These are phyloP conservation scores for Hericium erinaceus DNA, from an alignment of 768 basidiomycete species.

Conservation along the genomic window DNA sequence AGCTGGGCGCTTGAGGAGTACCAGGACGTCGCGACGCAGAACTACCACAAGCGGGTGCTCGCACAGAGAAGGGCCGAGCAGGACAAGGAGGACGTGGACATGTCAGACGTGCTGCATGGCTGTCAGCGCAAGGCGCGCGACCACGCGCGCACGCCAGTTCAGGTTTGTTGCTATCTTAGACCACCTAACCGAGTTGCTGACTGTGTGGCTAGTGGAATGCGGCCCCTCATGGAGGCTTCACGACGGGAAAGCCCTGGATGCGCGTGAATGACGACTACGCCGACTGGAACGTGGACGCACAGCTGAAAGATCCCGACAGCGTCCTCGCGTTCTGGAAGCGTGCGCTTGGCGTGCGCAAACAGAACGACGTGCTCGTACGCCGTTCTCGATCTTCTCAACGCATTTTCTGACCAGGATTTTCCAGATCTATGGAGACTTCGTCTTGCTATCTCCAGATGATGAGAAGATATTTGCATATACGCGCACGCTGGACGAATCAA, in stretches of 20 bases:
- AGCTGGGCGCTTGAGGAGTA: slow-evolving; percentile 66
- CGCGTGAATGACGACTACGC: slow-evolving; percentile 58
- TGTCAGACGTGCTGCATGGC: slow-evolving; percentile 49
- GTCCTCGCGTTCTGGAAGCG: slow-evolving; percentile 54
- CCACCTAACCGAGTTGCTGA: neutral
- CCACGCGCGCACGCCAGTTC: slow-evolving; percentile 63
- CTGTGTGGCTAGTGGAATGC: slow-evolving; percentile 46
- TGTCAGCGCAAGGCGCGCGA: slow-evolving; percentile 61
- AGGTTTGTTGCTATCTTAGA: slow-evolving; percentile 28
- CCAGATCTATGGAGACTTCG: slow-evolving; percentile 56
- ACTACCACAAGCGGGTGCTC: slow-evolving; percentile 45
- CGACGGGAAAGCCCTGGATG: slow-evolving; percentile 64
- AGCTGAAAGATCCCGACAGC: slow-evolving; percentile 39
- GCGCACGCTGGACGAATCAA: slow-evolving; percentile 26
- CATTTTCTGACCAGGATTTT: neutral
- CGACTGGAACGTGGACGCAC: slow-evolving; percentile 46
- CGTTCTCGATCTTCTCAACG: neutral
- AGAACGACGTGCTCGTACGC: slow-evolving; percentile 43
- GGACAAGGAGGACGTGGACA: slow-evolving; percentile 38
- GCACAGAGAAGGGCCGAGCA: slow-evolving; percentile 25
- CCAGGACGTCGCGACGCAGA: slow-evolving; percentile 56
- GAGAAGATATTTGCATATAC: slow-evolving; percentile 47
- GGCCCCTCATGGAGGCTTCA: slow-evolving; percentile 51
- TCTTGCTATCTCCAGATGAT: slow-evolving; percentile 35
- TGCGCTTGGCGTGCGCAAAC: slow-evolving; percentile 44